phyloP scores from a whole-genome alignment of 768 basidiomycete species.

The Mycena chlorophos region DNA sequence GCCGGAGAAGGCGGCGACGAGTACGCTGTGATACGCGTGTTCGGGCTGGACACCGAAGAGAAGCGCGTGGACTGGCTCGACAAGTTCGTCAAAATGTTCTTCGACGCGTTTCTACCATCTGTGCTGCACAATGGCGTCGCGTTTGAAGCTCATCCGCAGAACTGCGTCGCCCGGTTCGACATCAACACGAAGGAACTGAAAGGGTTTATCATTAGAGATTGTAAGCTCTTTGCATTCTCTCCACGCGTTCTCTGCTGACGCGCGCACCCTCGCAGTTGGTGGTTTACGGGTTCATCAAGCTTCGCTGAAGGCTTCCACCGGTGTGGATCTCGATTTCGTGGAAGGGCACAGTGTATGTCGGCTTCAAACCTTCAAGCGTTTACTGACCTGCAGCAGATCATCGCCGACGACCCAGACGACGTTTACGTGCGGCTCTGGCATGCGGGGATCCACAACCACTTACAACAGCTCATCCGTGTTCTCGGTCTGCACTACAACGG shows the following conservation, averaged over 20 bases:
- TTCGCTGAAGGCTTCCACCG: conserved; percentile 50
- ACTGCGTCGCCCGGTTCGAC: conserved; percentile 57
- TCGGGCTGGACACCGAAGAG: conserved; percentile 51
- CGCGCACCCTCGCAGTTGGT: too few species aligned
- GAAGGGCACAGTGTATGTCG: conserved; percentile 40
- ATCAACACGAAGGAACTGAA: conserved; percentile 47
- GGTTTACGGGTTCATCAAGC: conserved; percentile 54
- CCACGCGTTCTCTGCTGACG: too few species aligned
- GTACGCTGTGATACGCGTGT: conserved; percentile 51
- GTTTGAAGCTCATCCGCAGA: conserved; percentile 62
- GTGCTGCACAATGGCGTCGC: conserved; percentile 56
- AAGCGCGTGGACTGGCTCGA: conserved; percentile 52
- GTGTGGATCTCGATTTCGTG: conserved; percentile 48
- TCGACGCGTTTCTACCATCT: conserved; percentile 56
- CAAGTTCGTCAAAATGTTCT: conserved; percentile 52
- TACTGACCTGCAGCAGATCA: conserved; percentile 35
- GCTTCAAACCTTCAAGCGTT: neutral
- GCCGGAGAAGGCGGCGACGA: conserved; percentile 44
- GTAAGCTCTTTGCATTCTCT: too few species aligned
- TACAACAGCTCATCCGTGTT: conserved; percentile 59
- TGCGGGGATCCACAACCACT: conserved; percentile 58
- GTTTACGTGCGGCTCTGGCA: conserved; percentile 61
- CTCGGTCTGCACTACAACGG: conserved; percentile 58
- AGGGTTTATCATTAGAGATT: conserved; percentile 60
- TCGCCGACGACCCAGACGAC: conserved; percentile 51